Evolutionary conservation across 495 filamentous ascomycete species (phyloP), one percentile per base, ranked within the genome.

Genomic region (Lasiosphaeria hispida): DNA sequence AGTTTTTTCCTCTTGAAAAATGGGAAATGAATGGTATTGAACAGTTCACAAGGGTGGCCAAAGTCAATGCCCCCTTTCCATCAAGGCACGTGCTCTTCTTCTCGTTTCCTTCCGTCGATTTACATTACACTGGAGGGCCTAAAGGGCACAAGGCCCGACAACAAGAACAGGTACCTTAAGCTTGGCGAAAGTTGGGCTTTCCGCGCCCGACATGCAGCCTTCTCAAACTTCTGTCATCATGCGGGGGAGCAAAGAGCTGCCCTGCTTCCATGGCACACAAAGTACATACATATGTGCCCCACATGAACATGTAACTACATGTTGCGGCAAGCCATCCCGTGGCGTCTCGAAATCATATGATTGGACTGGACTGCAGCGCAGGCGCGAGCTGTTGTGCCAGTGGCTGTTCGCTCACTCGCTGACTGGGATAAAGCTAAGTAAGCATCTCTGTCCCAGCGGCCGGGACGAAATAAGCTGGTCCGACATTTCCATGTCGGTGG

Each of bases 391-490:
- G 5, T 30, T 30, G 23, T 30, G 23, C 2, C 23, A 2, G 23
- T 5, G 23, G 23, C 23, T 30, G 5, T 30, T 30, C 23, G 23
- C 23, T 30, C 23, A 14, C 40, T 10, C 2, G 11, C 7, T 14
- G n/a, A 69, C 14, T 10, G 67, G 70, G 2, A 65, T 58, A 40
- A 80, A 69, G 30, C 51, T 68, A 44, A 85, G 57, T 56, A 79
- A 67, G 60, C 84, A 87, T 19, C 59, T 80, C 67, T 84, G 78
- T 7, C 77, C 79, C 57, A 69, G 66, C 4, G 84, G 84, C 19
- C 84, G 74, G 2, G 82, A 73, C 18, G 83, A 80, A 36, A 87
- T 85, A 17, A 85, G 76, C 67, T 85, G 83, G 63, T 87, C 83
- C 44, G 83, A 72, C 69, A 86, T 79, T 35, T 80, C 75, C 77